Evolutionary conservation across 2,329 filamentous ascomycete species (phyloP), one percentile per base, ranked within the genome.

Genomic region (Fusarium sp.): DNA sequence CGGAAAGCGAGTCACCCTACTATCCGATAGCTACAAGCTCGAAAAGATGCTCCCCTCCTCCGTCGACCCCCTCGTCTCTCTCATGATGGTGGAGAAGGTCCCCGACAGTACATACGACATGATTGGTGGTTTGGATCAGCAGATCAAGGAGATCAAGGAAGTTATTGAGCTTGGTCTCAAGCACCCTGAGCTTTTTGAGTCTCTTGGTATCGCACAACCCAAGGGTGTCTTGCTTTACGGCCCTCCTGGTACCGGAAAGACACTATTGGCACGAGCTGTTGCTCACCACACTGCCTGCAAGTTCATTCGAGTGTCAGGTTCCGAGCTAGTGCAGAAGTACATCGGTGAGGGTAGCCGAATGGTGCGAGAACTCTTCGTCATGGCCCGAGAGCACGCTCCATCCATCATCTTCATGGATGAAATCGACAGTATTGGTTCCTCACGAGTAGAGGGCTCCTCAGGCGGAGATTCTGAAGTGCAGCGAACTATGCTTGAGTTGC

Each of bases 391-490:
- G 77, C 95, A 99, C 72, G 95, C 95, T 1, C 95, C 95, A 22
- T 96, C 92, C 68, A 99, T 99, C 80, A 99, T 99, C 79, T 99
- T 99, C 84, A 99, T 99, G 95, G 95, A 99, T 78, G 95, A 99
- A 79, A 98, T 99, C 78, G 95, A 99, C 83, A 96, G 92, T 70
- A 99, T 99, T 78, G 95, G 95, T 65, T 97, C 93, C 31, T 97
- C 93, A 59, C 91, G 95, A 79, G 94, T 99, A 50, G 95, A 99
- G 76, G 94, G 94, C 25, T 96, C 91, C 56, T 96, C 92, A 19
- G 93, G 93, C 49, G 95, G 95, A 73, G 95, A 99, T 75, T 97
- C 93, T 1, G 95, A 99, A 79, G 95, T 99, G 49, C 95, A 99
- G 81, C 90, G 95, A 73, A 99, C 95, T 43, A 99, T 99, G 95